Evolutionary conservation across 2,329 filamentous ascomycete genomes (phyloP).

Genomic region (Exserohilum turcica): DNA sequence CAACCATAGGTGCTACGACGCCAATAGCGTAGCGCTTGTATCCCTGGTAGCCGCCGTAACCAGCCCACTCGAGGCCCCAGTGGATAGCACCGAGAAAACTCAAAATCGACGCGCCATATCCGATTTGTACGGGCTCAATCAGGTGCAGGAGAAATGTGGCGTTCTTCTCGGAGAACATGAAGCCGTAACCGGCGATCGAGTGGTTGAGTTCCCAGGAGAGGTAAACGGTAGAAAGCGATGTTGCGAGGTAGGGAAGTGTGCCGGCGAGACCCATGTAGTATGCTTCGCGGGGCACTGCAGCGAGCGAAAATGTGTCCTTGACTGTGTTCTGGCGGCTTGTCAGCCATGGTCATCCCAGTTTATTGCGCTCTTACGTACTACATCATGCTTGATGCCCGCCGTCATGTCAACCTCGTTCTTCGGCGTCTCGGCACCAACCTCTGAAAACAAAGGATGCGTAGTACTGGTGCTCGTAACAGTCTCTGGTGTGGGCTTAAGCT

Average conservation of each 20-base stretch:
- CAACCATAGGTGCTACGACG: constrained; percentile 76
- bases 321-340: constrained; percentile 51
- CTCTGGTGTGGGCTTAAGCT: constrained; percentile 65
- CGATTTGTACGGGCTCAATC: constrained; percentile 85
- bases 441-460: constrained; percentile 48
- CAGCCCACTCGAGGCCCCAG: constrained; percentile 87
- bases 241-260: constrained; percentile 71
- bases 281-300: constrained; percentile 54
- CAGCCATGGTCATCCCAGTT: neutral
- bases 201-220: constrained; percentile 83
- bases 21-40: constrained; percentile 84
- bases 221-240: constrained; percentile 80
- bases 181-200: constrained; percentile 63
- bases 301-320: constrained; percentile 55
- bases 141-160: constrained; percentile 74
- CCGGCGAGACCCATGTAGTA: constrained; percentile 58
- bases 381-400: constrained; percentile 49
- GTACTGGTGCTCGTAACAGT: constrained; percentile 64
- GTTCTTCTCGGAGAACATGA: constrained; percentile 71
- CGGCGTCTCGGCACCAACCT: constrained; percentile 43
- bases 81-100: constrained; percentile 94
- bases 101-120: constrained; percentile 89
- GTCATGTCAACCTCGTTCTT: constrained; percentile 53
- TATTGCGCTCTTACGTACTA: constrained; percentile 32
- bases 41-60: constrained; percentile 69